Evolutionary conservation across 1,139 yeast genomes (phyloP).

Genomic region (Yarrowia galli): DNA sequence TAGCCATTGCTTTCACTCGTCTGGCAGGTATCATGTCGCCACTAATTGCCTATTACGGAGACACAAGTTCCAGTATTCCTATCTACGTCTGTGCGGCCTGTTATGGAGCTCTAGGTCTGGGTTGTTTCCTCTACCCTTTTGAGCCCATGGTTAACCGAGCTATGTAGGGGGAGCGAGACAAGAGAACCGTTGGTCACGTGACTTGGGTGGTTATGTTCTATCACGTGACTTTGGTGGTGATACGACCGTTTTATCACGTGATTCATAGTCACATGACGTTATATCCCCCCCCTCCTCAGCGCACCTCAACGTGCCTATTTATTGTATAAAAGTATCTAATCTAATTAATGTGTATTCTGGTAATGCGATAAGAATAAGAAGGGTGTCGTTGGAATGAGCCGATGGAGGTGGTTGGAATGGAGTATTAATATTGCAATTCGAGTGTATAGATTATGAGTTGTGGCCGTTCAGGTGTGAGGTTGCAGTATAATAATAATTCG

Average conservation of each 20-base stretch:
- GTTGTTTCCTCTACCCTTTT: constrained; percentile 28
- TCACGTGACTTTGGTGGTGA: too few relatives aligned
- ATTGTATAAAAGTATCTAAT: constrained; percentile 21
- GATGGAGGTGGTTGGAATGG: not conserved
- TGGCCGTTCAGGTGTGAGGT: too few relatives aligned
- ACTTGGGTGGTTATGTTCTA: too few relatives aligned
- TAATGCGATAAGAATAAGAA: not conserved
- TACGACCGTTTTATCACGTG: too few relatives aligned
- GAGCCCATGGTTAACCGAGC: constrained; percentile 35
- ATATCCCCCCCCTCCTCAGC: too few relatives aligned
- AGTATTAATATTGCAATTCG: not conserved
- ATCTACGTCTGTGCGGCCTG: constrained; percentile 67
- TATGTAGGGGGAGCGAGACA: constrained; percentile 7
- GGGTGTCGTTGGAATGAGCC: not conserved
- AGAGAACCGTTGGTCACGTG: too few relatives aligned
- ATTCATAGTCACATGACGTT: too few relatives aligned
- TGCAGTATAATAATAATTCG: too few relatives aligned
- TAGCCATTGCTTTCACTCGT: constrained; percentile 58
- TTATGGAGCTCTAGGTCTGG: constrained; percentile 46
- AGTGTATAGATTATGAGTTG: too few relatives aligned
- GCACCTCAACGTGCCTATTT: constrained; percentile 30
- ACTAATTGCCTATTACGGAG: constrained; percentile 58
- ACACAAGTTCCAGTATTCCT: constrained; percentile 58
- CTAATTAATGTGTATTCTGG: constrained; percentile 5
- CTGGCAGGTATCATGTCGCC: constrained; percentile 62